Base-by-base conservation (phyloP, 116 monocot genomes). In the Cymodocea nodosa region DNA sequence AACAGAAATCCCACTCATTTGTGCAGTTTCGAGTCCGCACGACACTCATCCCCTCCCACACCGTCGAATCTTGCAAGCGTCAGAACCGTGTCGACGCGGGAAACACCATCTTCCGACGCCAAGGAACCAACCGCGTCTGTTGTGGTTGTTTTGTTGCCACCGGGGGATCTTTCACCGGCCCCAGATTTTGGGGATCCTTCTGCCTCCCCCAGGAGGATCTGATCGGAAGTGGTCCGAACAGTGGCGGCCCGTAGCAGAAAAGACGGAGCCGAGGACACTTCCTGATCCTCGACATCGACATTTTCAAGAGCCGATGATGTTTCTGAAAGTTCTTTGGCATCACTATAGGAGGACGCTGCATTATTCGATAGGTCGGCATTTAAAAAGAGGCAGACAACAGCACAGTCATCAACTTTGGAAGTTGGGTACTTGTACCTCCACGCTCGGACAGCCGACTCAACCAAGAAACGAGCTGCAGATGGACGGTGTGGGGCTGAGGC, bases 321-420 rank as follows among this genome's bases (percentile, higher is more conserved):
- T 14, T 40, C 56, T 16, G 70, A 55, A 40, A 62, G 4, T 51
- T 64, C 66, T 59, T 35, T 73, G n/a, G 24, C 50, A 30, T 70
- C 44, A 23, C 59, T 25, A 23, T 51, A n/a, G n/a, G 30, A 54
- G 30, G 73, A 58, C 7, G 56, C 17, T 35, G 53, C 18, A 20
- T 35, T 25, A 24, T 15, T 23, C 17, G 49, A 25, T 19, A 52
- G 15, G 30, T 59, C 66, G 17, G 76, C 36, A 68, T 64, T 53
- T 50, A 68, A 56, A 63, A 68, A 68, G 36, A 91, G 80, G 56
- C 91, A 91, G 5, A 91, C 84, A 6, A 63, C 91, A 52, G 91
- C 86, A 73, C 91, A 91, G 56, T 91, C 91, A 51, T 91, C 91
- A 34, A 84, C 74, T 63, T 84, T 82, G 37, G 91, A 84, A 25